Conservation (phyloP, 2,329 filamentous ascomycete species). For the Harringtonia lauricola region DNA sequence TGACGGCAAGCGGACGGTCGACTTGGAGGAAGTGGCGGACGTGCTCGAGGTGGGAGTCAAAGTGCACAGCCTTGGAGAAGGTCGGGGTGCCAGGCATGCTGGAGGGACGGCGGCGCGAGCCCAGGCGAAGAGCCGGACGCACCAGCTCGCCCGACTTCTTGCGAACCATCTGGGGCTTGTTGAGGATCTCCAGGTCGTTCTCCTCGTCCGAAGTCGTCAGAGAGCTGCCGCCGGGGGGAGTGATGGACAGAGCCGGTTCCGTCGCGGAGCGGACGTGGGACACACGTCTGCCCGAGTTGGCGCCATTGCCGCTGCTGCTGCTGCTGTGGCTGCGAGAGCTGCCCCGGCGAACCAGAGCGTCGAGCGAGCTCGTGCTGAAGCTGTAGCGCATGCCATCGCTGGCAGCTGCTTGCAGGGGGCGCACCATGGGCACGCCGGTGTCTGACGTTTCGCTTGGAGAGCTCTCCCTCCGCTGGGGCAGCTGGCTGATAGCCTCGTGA, state of each 20-base stretch:
- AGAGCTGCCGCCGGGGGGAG: conserved; percentile 37
- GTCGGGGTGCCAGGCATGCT: conserved; percentile 97
- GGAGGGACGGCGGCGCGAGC: conserved; percentile 72
- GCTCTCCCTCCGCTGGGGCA: conserved; percentile 52
- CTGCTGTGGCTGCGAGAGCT: conserved; percentile 27
- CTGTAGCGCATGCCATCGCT: conserved; percentile 29
- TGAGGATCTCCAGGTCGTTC: conserved; percentile 48
- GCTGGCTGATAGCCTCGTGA: conserved; percentile 71
- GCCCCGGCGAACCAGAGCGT: conserved; percentile 25
- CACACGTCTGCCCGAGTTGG: conserved; percentile 22
- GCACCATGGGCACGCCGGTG: conserved; percentile 23
- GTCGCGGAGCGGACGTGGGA: conserved; percentile 45
- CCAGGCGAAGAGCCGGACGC: conserved; percentile 73
- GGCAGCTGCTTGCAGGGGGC: conserved; percentile 15
- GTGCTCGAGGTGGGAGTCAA: conserved; percentile 92
- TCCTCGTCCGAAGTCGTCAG: conserved; percentile 49
- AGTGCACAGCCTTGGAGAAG: conserved; percentile 95
- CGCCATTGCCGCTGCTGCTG: conserved; percentile 27
- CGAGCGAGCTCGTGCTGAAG: conserved; percentile 35
- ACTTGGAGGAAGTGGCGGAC: conserved; percentile 92
- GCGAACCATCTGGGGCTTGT: conserved; percentile 88
- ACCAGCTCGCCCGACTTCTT: conserved; percentile 98
- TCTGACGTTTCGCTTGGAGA: conserved; percentile 37
- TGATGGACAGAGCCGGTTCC: conserved; percentile 37
- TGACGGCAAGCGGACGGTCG: conserved; percentile 90